Evolutionary conservation across 2,329 filamentous ascomycete species (phyloP).

Genomic region (Phialemonium atrogriseum): DNA sequence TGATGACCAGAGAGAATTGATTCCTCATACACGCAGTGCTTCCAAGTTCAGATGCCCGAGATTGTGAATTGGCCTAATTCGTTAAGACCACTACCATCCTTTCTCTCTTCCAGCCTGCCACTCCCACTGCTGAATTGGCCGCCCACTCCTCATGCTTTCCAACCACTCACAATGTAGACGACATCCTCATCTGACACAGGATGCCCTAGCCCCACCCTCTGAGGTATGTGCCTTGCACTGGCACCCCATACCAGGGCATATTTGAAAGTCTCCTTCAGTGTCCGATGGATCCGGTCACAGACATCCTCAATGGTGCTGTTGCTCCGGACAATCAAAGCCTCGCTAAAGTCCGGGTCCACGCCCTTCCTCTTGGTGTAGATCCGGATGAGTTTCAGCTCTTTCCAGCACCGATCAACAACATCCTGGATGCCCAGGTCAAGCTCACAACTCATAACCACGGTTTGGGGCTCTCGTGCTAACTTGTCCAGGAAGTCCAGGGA

Average conservation of each 20-base stretch:
- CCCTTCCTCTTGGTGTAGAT: conserved; percentile 98
- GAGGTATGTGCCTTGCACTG: conserved; percentile 88
- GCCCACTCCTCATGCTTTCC: conserved; percentile 41
- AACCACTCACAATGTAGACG: conserved; percentile 58
- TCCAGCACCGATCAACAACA: conserved; percentile 91
- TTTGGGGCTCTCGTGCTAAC: conserved; percentile 85
- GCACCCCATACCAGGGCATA: conserved; percentile 97
- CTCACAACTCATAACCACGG: conserved; percentile 96
- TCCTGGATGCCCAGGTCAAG: conserved; percentile 88
- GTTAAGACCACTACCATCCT: too few species aligned
- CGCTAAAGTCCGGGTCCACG: conserved; percentile 76
- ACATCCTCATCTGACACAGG: conserved; percentile 64
- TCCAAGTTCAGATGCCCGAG: too few species aligned
- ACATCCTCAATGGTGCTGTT: conserved; percentile 93
- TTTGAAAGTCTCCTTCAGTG: conserved; percentile 96
- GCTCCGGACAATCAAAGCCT: conserved; percentile 85
- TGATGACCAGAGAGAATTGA: conserved; percentile 16
- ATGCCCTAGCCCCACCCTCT: conserved; percentile 83
- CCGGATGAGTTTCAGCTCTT: conserved; percentile 80
- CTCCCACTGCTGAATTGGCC: conserved; percentile 2
- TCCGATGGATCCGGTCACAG: conserved; percentile 89
- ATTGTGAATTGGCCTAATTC: too few species aligned
- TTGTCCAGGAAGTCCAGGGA: conserved; percentile 89
- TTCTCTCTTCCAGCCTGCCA: too few species aligned
- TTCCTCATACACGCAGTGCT: too few species aligned